phyloP scores from a whole-genome alignment of 768 basidiomycete genomes.

The Mycena floridula region DNA sequence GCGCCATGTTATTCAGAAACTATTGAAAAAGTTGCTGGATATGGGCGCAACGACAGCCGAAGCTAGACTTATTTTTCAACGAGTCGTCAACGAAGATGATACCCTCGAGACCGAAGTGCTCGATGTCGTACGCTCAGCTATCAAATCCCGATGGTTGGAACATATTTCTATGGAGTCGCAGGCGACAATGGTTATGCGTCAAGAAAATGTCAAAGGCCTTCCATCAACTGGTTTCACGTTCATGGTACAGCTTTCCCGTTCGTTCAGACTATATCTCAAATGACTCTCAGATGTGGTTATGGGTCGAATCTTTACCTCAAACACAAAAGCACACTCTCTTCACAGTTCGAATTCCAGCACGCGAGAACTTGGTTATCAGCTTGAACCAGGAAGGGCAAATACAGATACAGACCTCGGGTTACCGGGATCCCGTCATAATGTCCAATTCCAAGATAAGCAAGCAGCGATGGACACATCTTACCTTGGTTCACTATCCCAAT shows the following conservation, averaged over 20 bases:
- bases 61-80: constrained; percentile 58
- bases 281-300: constrained; percentile 40
- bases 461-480: constrained; percentile 67
- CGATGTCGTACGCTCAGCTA: constrained; percentile 62
- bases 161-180: constrained; percentile 65
- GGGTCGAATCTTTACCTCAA: constrained; percentile 35
- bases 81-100: constrained; percentile 40
- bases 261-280: neutral
- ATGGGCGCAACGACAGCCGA: constrained; percentile 67
- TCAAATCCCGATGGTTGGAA: constrained; percentile 73
- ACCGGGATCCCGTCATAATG: constrained; percentile 34
- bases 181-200: constrained; percentile 43
- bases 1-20: constrained; percentile 50
- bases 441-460: constrained; percentile 41
- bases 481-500: constrained; percentile 61
- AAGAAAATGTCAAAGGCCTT: constrained; percentile 44
- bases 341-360: constrained; percentile 20
- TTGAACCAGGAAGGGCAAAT: constrained; percentile 54
- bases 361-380: constrained; percentile 34
- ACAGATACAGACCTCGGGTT: constrained; percentile 36
- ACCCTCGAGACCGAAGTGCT: constrained; percentile 58
- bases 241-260: constrained; percentile 42
- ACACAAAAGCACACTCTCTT: constrained; percentile 30
- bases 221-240: constrained; percentile 65
- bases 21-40: constrained; percentile 64